A percentile compares a stretch with the other conserved stretches of the same genome.
phyloP scores from a whole-genome alignment of 306 rosid genomes.

The Dryas alaskensis region DNA sequence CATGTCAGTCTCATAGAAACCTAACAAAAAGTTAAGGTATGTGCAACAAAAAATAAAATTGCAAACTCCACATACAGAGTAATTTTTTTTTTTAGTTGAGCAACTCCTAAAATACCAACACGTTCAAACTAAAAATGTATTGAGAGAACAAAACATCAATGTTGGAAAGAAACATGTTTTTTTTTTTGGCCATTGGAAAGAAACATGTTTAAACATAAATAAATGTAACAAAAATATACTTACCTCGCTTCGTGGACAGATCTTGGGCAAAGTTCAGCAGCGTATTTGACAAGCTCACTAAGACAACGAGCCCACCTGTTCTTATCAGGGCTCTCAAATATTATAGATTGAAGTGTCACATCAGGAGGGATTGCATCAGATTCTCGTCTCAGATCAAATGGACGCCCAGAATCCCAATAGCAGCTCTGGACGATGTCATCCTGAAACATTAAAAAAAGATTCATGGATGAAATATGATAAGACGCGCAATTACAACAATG shows the following conservation, averaged over 20 bases:
- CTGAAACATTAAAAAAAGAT: slow-evolving; percentile 46
- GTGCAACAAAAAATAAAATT: neutral
- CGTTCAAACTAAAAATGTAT: neutral
- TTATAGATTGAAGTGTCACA: slow-evolving; percentile 87
- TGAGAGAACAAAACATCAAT: neutral
- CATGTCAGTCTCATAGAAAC: neutral
- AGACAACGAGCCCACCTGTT: slow-evolving; percentile 99
- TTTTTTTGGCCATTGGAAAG: neutral
- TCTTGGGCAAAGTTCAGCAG: slow-evolving; percentile 93
- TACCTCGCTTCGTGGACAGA: slow-evolving; percentile 94
- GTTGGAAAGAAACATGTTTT: neutral
- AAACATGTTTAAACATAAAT: neutral
- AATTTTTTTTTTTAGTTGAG: neutral
- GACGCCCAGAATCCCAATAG: slow-evolving; percentile 95
- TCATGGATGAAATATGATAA: slow-evolving; percentile 19
- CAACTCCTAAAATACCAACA: neutral
- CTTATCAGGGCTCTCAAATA: slow-evolving; percentile 97
- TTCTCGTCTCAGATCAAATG: slow-evolving; percentile 92
- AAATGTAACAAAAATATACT: slow-evolving; percentile 24
- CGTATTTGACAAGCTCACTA: slow-evolving; percentile 89
- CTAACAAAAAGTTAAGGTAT: neutral
- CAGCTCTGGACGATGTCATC: slow-evolving; percentile 97
- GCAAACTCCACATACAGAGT: neutral
- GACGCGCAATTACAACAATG: slow-evolving; percentile 17
- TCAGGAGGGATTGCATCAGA: slow-evolving; percentile 94